Conservation (phyloP, 2,329 filamentous ascomycete genomes). For the Orbilia ellipsospora region DNA sequence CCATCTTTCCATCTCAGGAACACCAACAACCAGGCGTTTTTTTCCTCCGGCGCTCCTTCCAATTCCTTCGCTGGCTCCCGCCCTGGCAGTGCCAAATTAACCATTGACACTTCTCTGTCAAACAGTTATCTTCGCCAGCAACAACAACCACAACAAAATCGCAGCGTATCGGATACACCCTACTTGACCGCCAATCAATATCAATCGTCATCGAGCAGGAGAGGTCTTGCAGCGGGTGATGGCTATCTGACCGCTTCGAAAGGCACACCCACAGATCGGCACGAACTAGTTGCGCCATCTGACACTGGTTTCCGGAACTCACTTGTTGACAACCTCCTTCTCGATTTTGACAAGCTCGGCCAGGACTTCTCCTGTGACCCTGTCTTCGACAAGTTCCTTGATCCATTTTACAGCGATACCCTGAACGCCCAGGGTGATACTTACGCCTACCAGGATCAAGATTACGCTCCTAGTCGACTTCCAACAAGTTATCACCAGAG, state of each 20-base stretch:
- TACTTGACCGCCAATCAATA: constrained; percentile 33
- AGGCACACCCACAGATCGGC: constrained; percentile 41
- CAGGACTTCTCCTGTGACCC: constrained; percentile 58
- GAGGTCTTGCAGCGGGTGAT: constrained; percentile 31
- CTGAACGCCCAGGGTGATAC: constrained; percentile 62
- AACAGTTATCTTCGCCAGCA: constrained; percentile 29
- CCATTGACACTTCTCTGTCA: constrained; percentile 52
- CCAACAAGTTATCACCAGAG: constrained; percentile 57
- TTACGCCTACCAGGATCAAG: constrained; percentile 61
- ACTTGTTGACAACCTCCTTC: constrained; percentile 93
- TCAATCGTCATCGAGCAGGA: constrained; percentile 21
- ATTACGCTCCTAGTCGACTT: constrained; percentile 56
- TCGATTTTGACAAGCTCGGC: constrained; percentile 80
- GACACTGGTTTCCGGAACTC: constrained; percentile 72
- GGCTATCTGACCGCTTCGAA: constrained; percentile 27
- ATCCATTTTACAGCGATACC: constrained; percentile 64
- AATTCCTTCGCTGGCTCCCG: constrained; percentile 47
- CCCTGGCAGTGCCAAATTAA: constrained; percentile 50
- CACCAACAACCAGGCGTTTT: constrained; percentile 10
- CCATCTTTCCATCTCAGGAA: constrained; percentile 39
- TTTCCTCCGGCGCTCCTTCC: constrained; percentile 7
- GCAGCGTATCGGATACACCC: constrained; percentile 45
- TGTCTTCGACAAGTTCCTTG: constrained; percentile 59
- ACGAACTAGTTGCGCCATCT: constrained; percentile 37
- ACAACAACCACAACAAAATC: constrained; percentile 38